These are phyloP conservation scores for Ramaria sp. DNA, from an alignment of 768 basidiomycete genomes.

Conservation along the genomic window DNA sequence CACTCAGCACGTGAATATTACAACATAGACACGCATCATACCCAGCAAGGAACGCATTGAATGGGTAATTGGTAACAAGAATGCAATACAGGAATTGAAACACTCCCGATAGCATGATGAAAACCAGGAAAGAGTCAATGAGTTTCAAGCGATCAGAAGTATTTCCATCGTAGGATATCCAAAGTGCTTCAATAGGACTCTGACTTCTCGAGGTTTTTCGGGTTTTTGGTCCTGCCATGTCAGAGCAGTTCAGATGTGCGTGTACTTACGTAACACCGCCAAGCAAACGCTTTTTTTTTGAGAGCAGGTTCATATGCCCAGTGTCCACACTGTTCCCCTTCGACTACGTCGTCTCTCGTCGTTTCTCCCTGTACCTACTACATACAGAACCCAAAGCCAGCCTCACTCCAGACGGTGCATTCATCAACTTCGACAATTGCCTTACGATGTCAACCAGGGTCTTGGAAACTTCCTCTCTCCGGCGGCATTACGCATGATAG, in stretches of 20 bases:
- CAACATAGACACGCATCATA: conserved; percentile 28
- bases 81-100: conserved; percentile 88
- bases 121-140: conserved; percentile 86
- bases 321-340: not conserved
- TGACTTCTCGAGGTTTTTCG: conserved; percentile 1
- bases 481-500: conserved; percentile 55
- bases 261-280: conserved; percentile 2
- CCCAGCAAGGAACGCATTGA: conserved; percentile 97
- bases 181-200: conserved; percentile 43
- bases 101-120: conserved; percentile 85
- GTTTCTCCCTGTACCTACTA: not conserved
- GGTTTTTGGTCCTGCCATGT: conserved; percentile 9
- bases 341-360: not conserved
- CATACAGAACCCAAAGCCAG: not conserved
- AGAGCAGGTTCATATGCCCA: conserved; percentile 9
- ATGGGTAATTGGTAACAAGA: conserved; percentile 86
- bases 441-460: conserved; percentile 60
- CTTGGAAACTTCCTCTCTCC: conserved; percentile 73
- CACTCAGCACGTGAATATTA: not conserved
- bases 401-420: conserved; percentile 21
- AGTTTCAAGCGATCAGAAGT: conserved; percentile 85
- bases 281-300: not conserved
- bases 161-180: conserved; percentile 64
- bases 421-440: conserved; percentile 44
- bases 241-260: not conserved